Evolutionary conservation across 192 early-diverging fungal genomes (phyloP).

Genomic region (Rhizophagus sp.): DNA sequence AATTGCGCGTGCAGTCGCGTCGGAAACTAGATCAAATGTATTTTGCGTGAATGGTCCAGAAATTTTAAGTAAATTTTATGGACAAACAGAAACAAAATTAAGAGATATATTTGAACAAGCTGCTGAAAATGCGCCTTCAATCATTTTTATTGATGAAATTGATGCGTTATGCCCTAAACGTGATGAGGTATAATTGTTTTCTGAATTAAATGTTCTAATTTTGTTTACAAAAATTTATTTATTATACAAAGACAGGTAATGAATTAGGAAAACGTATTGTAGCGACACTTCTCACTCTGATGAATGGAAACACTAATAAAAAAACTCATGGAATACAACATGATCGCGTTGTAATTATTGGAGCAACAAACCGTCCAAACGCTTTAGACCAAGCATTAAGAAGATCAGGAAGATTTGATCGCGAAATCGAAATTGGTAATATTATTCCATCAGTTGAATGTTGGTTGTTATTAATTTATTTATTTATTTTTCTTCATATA

Average conservation of each 20-base stretch:
- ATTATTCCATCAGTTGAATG: too few relatives aligned
- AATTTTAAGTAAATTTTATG: conserved; percentile 86
- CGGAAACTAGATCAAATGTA: conserved; percentile 68
- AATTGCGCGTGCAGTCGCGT: conserved; percentile 84
- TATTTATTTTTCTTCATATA: neutral
- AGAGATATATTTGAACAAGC: conserved; percentile 77
- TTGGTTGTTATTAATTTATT: neutral
- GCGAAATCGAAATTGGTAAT: conserved; percentile 90
- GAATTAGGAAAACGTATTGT: conserved; percentile 92
- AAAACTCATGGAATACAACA: conserved; percentile 19
- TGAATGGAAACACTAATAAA: conserved; percentile 73
- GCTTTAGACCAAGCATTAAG: conserved; percentile 87
- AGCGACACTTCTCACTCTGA: conserved; percentile 88
- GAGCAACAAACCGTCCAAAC: conserved; percentile 91
- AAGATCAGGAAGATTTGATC: conserved; percentile 92
- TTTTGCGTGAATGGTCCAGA: conserved; percentile 93
- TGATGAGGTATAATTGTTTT: conserved; percentile 57
- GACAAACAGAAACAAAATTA: conserved; percentile 92
- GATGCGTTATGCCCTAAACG: conserved; percentile 90
- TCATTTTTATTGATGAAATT: conserved; percentile 95
- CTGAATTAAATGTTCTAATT: neutral
- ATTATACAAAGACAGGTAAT: conserved; percentile 52
- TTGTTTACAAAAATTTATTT: neutral
- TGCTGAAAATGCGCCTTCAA: conserved; percentile 67
- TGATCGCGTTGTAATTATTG: conserved; percentile 78